Evolutionary conservation across 176 grass and related monocot species (phyloP).

Genomic region (Oryza officinalis): DNA sequence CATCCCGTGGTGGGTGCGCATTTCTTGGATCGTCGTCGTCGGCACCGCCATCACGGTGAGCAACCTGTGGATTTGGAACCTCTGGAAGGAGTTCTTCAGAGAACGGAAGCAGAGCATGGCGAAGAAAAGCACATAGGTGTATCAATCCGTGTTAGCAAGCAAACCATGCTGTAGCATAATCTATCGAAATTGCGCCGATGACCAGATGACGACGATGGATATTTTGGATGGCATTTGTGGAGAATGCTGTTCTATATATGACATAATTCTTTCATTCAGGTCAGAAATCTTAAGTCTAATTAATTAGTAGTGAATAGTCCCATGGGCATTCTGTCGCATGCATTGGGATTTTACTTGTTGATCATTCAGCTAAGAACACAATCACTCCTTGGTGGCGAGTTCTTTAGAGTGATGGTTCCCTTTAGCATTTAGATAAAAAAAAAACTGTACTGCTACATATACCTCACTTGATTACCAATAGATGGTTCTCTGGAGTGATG

Average conservation of each 20-base stretch:
- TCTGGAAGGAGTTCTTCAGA: constrained; percentile 77
- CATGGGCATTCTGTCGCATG: not conserved
- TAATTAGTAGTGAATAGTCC: not conserved
- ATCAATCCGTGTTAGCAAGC: not conserved
- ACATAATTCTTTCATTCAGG: constrained; percentile 33
- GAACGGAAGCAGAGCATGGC: constrained; percentile 39
- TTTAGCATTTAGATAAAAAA: not conserved
- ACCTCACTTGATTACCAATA: not conserved
- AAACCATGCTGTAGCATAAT: constrained; percentile 18
- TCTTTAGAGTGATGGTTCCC: not conserved
- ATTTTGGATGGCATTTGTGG: constrained; percentile 25
- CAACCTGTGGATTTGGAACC: constrained; percentile 93
- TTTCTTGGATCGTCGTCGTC: constrained; percentile 88
- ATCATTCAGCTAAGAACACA: not conserved
- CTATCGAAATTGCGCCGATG: not conserved
- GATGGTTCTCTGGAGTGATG: not conserved
- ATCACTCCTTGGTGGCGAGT: not conserved
- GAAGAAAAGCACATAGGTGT: constrained; percentile 62
- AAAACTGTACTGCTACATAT: not conserved
- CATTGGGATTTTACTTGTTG: not conserved
- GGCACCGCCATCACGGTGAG: constrained; percentile 74
- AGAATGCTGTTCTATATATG: constrained; percentile 3
- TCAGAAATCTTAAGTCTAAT: not conserved
- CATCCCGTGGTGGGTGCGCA: constrained; percentile 84
- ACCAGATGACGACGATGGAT: not conserved